Conservation (phyloP, 768 basidiomycete species). For the Tylopilus vinaceipallidus region DNA sequence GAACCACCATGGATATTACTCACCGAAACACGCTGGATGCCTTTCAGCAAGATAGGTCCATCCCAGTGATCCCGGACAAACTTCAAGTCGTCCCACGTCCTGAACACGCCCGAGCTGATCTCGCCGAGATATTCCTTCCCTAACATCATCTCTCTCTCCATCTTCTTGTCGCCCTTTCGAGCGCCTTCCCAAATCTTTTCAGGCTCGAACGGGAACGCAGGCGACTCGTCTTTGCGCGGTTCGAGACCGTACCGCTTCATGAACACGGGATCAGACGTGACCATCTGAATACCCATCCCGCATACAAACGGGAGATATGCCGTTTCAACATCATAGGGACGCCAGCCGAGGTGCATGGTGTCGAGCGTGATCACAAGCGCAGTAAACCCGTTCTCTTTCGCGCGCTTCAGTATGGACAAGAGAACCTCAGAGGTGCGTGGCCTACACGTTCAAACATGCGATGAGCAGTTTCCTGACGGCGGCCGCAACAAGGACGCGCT, state of each 20-base stretch:
- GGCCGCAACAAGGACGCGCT: conserved; percentile 1
- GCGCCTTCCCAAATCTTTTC: conserved; percentile 40
- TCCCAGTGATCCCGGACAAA: conserved; percentile 74
- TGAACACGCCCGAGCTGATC: conserved; percentile 61
- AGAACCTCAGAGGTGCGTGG: conserved; percentile 59
- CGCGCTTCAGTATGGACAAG: conserved; percentile 62
- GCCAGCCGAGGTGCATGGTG: conserved; percentile 71
- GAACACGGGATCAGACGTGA: conserved; percentile 74
- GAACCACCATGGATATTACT: conserved; percentile 13
- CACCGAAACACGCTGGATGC: conserved; percentile 65
- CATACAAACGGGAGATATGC: conserved; percentile 66
- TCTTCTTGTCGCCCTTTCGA: conserved; percentile 47
- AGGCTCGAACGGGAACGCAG: conserved; percentile 61
- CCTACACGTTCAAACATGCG: conserved; percentile 37
- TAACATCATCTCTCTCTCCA: conserved; percentile 38
- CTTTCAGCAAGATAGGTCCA: conserved; percentile 74
- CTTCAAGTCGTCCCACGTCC: conserved; percentile 68
- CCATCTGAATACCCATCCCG: conserved; percentile 65
- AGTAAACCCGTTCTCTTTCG: conserved; percentile 62
- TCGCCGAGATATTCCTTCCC: conserved; percentile 65
- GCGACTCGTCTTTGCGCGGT: conserved; percentile 36
- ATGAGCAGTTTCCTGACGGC: neutral
- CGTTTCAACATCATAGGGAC: conserved; percentile 67
- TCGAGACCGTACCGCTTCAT: conserved; percentile 56
- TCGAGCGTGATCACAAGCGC: conserved; percentile 80